Conservation (phyloP, 75 land plant species). For the Pinus taeda region DNA sequence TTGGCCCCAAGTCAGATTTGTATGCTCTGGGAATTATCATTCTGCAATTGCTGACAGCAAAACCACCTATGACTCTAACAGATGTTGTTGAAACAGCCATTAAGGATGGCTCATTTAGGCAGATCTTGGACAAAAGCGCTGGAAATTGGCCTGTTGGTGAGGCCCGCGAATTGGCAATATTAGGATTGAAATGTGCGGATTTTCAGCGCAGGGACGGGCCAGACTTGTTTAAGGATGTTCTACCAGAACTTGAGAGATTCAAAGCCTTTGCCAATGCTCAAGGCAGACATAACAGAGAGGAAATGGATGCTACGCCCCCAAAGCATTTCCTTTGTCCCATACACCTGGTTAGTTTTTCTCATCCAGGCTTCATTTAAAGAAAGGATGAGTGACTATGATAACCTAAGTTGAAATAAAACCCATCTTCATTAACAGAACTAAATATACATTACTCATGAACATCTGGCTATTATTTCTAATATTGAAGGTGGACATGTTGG, state of each 20-base stretch:
- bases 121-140: slow-evolving; percentile 37
- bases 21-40: slow-evolving; percentile 28
- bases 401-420: too few species aligned
- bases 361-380: background rate
- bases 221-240: too few species aligned
- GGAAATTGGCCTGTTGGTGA: slow-evolving; percentile 49
- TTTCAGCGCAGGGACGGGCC: slow-evolving; percentile 38
- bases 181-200: slow-evolving; percentile 53
- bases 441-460: background rate
- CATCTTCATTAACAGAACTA: background rate
- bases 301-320: slow-evolving; percentile 8
- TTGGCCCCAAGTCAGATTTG: slow-evolving; percentile 63
- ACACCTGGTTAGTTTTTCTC: background rate
- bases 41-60: slow-evolving; percentile 62
- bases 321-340: slow-evolving; percentile 21
- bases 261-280: slow-evolving; percentile 12
- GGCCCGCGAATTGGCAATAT: slow-evolving; percentile 34
- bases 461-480: background rate
- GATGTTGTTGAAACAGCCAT: slow-evolving; percentile 54
- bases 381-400: too few species aligned
- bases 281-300: background rate
- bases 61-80: slow-evolving; percentile 51
- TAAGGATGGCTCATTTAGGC: slow-evolving; percentile 20
- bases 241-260: slow-evolving; percentile 12
- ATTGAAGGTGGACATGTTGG: background rate